Base-by-base conservation (phyloP, 495 filamentous ascomycete genomes). In the Trichoderma virens region DNA sequence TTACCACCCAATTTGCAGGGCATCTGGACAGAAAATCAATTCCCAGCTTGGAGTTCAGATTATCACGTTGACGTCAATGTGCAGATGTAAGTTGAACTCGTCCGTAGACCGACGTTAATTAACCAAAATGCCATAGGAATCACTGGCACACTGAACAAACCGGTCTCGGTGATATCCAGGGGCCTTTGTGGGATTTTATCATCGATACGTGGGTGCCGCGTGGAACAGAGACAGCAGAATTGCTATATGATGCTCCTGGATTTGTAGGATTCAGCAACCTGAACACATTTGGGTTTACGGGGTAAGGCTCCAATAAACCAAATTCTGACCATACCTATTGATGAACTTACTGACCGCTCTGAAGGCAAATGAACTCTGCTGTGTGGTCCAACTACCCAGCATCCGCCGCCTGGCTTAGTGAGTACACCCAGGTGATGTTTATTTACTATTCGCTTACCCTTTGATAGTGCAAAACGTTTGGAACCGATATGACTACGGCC, bases 41-140 rank as follows among this genome's bases (percentile, higher is more conserved):
- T 16, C 4, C 39, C 66, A 77, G 1, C 80, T 77, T 83, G 80
- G 80, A 70, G 76, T 60, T 73, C 71, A 4, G 79, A 83, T 63
- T 83, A 82, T 65, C 78, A 81, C 62, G 72, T 73, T 32, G 77
- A 82, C 43, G 80, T 82, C 35, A 82, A 82, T 61, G 62, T 83
- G 5, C 80, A 82, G 66, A 83, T 83, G 81, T 30, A 31, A 28
- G 51, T 56, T 3, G 2, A 8, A 23, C 20, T 20, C 6, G 18
- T 9, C 6, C 1, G 9, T 20, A 11, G 25, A 9, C 0, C 6
- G 2, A 30, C 3, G 11, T 30, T 2, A 30, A 5, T 25, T 47
- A 5, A 45, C 14, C 41, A 45, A 13, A 14, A 28, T 56, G 1
- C 14, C 13, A 8, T 23, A 56, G 51, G 51, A 80, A 80, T 63